Percentiles rank a stretch among this genome's conserved stretches.
Conservation (phyloP, 441 rosid species). For the Omphalea diandra region DNA sequence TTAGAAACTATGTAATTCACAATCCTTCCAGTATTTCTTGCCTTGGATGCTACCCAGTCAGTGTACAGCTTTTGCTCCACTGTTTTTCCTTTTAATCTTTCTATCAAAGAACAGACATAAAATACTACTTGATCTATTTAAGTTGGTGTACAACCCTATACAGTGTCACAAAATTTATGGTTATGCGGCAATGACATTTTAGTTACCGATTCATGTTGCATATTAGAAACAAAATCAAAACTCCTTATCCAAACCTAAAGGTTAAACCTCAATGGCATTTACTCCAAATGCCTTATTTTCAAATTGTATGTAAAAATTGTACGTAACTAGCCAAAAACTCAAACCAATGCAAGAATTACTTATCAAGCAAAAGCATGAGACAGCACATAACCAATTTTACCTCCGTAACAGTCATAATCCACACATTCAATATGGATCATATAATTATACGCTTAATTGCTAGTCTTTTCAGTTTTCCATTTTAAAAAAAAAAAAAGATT, state of each 20-base stretch:
- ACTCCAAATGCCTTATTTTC: background rate
- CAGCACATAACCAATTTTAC: background rate
- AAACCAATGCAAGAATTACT: background rate
- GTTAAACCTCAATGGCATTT: background rate
- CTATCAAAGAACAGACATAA: too few relatives aligned
- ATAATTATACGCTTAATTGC: background rate
- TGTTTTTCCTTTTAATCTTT: background rate
- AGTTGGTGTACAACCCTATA: conserved; percentile 1
- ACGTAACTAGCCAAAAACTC: background rate
- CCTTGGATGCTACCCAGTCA: background rate
- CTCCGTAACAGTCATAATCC: background rate
- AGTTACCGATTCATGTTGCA: too few relatives aligned
- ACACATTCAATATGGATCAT: background rate
- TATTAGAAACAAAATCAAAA: background rate
- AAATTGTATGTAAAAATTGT: background rate
- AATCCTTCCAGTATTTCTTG: background rate
- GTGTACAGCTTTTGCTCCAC: background rate
- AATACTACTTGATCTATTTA: background rate
- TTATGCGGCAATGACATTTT: background rate
- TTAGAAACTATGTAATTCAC: too few relatives aligned
- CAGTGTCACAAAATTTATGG: background rate
- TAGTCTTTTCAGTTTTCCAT: background rate
- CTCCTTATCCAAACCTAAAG: background rate
- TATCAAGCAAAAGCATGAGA: background rate
- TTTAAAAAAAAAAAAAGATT: too few relatives aligned